A percentile compares a stretch with the other conserved stretches of the same genome.
These are phyloP conservation scores for Thymus quinquecostatus DNA, from an alignment of 257 asterid species.

Conservation along the genomic window DNA sequence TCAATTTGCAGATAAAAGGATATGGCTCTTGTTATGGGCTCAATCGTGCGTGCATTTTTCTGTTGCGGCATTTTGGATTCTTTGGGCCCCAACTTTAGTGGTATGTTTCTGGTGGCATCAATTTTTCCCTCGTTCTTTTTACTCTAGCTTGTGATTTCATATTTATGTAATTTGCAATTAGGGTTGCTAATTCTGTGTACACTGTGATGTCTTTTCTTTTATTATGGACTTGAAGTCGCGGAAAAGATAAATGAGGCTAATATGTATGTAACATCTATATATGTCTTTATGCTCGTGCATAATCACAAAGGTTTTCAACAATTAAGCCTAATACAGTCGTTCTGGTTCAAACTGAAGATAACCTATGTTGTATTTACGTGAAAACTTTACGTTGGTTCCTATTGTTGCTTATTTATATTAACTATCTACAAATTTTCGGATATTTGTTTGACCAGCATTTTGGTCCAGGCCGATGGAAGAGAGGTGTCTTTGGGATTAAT, in stretches of 20 bases:
- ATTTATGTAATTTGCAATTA: constrained; percentile 21
- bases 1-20: constrained; percentile 66
- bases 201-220: constrained; percentile 1
- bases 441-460: constrained; percentile 30
- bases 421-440: constrained; percentile 9
- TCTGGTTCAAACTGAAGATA: background rate
- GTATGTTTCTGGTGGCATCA: constrained; percentile 43
- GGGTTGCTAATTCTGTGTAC: background rate
- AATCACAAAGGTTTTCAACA: constrained; percentile 17
- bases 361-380: background rate
- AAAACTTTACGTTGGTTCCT: constrained; percentile 10
- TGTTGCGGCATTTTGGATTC: constrained; percentile 76
- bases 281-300: no score
- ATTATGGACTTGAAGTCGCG: constrained; percentile 17
- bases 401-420: constrained; percentile 10
- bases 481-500: constrained; percentile 75
- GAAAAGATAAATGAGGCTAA: constrained; percentile 1
- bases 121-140: constrained; percentile 1
- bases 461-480: constrained; percentile 94
- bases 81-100: constrained; percentile 85
- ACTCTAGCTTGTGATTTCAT: background rate
- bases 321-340: background rate
- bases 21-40: constrained; percentile 77
- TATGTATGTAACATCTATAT: background rate
- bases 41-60: constrained; percentile 75